Base-by-base conservation (phyloP, 768 basidiomycete genomes). In the Termitomyces sp. region DNA sequence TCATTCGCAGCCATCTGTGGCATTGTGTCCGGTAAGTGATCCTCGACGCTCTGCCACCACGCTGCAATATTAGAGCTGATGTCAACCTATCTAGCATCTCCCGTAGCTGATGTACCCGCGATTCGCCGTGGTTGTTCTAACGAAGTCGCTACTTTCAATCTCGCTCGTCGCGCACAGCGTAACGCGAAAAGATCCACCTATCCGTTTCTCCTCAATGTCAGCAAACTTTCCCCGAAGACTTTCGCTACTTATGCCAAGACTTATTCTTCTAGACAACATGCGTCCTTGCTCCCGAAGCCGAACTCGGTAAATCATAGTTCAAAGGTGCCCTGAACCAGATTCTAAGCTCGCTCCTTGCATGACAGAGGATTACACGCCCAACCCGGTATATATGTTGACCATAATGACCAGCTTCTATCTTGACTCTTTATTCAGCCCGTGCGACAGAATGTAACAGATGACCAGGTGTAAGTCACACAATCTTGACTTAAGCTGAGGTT, bases 361-460 rank as follows among this genome's bases (percentile, higher is more conserved):
- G 16, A 25, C 40, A 64, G 63, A 58, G 41, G 43, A 61, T 44
- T 63, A 64, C 27, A 48, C 50, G 17, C 37, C 52, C 14, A 59
- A 59, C 41, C 57, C 63, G 39, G 63, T 63, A 61, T 19, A 30
- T 8, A 10, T 28, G 32, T 46, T n/a, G 9, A 11, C 9, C n/a
- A 28, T 8, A 17, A 21, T n/a, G 3, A 17, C 27, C 10, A n/a
- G 41, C 2, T 34, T 28, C 28, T 46, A 25, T 56, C 27, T 32
- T 56, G 40, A 32, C 39, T 19, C 34, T 47, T 28, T 11, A 19
- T 19, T 34, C 9, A 64, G 63, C 56, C 50, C 14, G 14, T 64
- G 23, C 59, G 58, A 30, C 54, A 63, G 47, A 56, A 64, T 55
- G 59, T 63, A 34, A 64, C 63, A 9, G 59, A 64, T n/a, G 62